Percentiles rank a stretch among this genome's conserved stretches.
These are phyloP conservation scores for Aspergillus steynii DNA, from an alignment of 495 filamentous ascomycete species.

Conservation along the genomic window DNA sequence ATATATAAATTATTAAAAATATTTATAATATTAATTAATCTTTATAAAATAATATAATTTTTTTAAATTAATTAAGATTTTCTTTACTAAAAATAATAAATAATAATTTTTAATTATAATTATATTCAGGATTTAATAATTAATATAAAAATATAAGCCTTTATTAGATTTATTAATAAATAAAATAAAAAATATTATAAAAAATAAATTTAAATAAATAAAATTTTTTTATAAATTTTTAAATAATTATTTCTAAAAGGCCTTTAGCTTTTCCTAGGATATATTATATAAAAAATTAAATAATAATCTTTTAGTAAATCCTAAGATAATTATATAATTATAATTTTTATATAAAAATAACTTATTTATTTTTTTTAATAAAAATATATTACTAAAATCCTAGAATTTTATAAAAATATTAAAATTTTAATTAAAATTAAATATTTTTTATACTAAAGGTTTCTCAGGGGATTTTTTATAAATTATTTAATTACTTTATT, in stretches of 20 bases:
- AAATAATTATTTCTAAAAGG: too few species aligned
- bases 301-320: neutral
- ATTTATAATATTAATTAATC: too few species aligned
- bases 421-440: too few species aligned
- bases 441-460: too few species aligned
- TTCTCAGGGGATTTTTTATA: too few species aligned
- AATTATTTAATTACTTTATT: too few species aligned
- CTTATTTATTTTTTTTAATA: too few species aligned
- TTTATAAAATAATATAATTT: neutral
- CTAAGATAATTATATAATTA: neutral
- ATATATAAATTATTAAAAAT: too few species aligned
- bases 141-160: neutral
- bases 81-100: neutral
- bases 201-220: neutral
- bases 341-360: neutral
- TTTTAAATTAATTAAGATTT: neutral
- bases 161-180: neutral
- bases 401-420: too few species aligned
- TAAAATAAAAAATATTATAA: neutral
- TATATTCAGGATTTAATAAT: neutral
- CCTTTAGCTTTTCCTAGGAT: too few species aligned
- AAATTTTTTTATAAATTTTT: too few species aligned
- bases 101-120: neutral
- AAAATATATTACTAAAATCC: too few species aligned
- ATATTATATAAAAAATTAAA: neutral